Evolutionary conservation across 257 asterid genomes (phyloP).

Genomic region (Solanum paucissectum): DNA sequence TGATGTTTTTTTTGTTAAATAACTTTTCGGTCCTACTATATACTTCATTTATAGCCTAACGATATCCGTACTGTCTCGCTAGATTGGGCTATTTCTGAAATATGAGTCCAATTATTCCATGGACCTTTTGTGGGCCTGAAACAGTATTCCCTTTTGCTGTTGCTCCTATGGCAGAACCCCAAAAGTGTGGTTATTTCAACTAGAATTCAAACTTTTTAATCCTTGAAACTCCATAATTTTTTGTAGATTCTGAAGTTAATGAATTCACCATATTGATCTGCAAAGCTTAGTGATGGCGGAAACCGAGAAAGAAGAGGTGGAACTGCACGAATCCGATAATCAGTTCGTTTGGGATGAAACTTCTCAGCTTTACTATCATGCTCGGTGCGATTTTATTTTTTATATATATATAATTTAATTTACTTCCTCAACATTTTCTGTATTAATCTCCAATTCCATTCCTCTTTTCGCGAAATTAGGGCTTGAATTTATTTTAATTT

Average conservation of each 20-base stretch:
- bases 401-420: background rate
- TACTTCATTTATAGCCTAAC: background rate
- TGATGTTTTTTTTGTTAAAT: background rate
- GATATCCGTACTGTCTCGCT: background rate
- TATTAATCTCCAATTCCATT: background rate
- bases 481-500: background rate
- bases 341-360: slow-evolving; percentile 73
- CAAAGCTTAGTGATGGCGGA: slow-evolving; percentile 38
- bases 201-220: background rate
- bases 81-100: background rate
- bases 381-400: slow-evolving; percentile 36
- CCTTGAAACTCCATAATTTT: background rate
- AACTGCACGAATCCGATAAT: slow-evolving; percentile 17
- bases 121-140: background rate
- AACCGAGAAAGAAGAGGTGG: background rate
- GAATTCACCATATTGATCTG: background rate
- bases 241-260: background rate
- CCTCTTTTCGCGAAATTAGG: background rate
- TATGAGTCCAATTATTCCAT: background rate
- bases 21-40: background rate
- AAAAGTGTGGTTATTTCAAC: background rate
- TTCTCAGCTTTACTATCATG: slow-evolving; percentile 79
- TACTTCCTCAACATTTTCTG: background rate
- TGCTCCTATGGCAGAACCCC: background rate
- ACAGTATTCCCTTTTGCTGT: background rate